These are phyloP conservation scores for Pyrenophora seminiperda DNA, from an alignment of 2,329 filamentous ascomycete genomes.

Conservation along the genomic window DNA sequence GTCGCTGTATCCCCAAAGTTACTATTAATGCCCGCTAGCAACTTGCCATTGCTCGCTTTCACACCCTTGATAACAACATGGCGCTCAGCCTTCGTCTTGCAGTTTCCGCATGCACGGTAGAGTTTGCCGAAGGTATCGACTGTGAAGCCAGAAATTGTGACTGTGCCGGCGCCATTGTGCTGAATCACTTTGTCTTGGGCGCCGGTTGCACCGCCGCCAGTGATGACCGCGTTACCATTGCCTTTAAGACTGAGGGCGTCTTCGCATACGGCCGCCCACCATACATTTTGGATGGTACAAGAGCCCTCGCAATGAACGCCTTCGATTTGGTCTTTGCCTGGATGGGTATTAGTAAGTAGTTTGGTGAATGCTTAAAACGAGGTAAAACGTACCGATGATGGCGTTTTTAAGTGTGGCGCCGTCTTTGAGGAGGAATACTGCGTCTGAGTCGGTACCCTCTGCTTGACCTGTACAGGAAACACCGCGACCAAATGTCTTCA, in stretches of 20 bases:
- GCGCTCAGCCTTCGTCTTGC: slow-evolving; percentile 54
- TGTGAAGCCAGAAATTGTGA: slow-evolving; percentile 46
- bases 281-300: slow-evolving; percentile 56
- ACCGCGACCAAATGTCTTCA: slow-evolving; percentile 44
- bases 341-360: background rate
- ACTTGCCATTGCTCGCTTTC: slow-evolving; percentile 50
- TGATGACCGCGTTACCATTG: slow-evolving; percentile 31
- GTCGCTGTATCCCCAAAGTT: slow-evolving; percentile 60
- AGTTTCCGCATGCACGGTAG: slow-evolving; percentile 56
- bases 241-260: slow-evolving; percentile 47
- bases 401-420: slow-evolving; percentile 60
- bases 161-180: slow-evolving; percentile 50
- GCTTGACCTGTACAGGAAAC: slow-evolving; percentile 49
- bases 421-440: slow-evolving; percentile 59
- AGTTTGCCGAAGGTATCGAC: slow-evolving; percentile 47
- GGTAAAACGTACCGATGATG: slow-evolving; percentile 52
- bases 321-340: slow-evolving; percentile 52
- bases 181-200: slow-evolving; percentile 52
- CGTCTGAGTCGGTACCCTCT: slow-evolving; percentile 54
- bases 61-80: slow-evolving; percentile 54
- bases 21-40: slow-evolving; percentile 57
- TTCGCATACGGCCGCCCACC: slow-evolving; percentile 45
- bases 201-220: slow-evolving; percentile 48
- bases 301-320: slow-evolving; percentile 44
- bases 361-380: background rate